Base-by-base conservation (phyloP, 495 filamentous ascomycete genomes). In the Umbilicaria muhlenbergii region DNA sequence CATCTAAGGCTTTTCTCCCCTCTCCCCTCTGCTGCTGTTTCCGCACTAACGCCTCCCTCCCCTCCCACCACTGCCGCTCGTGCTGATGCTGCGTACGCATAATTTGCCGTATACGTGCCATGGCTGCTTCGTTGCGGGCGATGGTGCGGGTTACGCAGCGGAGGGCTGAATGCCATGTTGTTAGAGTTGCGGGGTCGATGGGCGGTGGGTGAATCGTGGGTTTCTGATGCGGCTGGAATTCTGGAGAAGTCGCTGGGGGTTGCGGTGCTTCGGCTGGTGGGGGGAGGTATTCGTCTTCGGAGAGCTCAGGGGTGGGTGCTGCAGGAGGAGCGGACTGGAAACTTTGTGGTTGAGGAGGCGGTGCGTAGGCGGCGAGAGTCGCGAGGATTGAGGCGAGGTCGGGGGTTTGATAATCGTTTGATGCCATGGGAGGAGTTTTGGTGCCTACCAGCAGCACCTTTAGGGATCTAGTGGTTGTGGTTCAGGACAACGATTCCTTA, bases 51-150 rank as follows among this genome's bases (percentile, higher is more conserved):
- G 63, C 70, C 43, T 72, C 57, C 0, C 77, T 61, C 1, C 64
- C 66, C 28, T 62, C 48, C 63, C 68, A 81, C 80, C 80, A 86
- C 48, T 74, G 65, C 44, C 64, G 63, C 54, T 83, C 79, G 55
- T 83, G 73, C 21, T 64, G 63, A 46, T 77, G 71, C 48, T 84
- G 80, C 19, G 71, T 66, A 37, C 64, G 67, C 43, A 82, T 80
- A 47, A 86, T 63, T 52, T 75, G 60, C 16, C 58, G 56, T 38
- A 68, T 66, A 5, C 59, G 60, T 5, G 47, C 54, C 33, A 61
- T 56, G 32, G 61, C 58, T 4, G 12, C 36, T 46, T 74, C 68
- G 51, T 73, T 73, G 39, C 68, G 64, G 19, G 62, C 58, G 3
- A 78, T 63, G 8, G 69, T 70, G 45, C 68, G 70, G 61, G 70